Evolutionary conservation across 2,329 filamentous ascomycete species (phyloP), one percentile per base, ranked within the genome.

Genomic region (Pseudogymnoascus sp.): DNA sequence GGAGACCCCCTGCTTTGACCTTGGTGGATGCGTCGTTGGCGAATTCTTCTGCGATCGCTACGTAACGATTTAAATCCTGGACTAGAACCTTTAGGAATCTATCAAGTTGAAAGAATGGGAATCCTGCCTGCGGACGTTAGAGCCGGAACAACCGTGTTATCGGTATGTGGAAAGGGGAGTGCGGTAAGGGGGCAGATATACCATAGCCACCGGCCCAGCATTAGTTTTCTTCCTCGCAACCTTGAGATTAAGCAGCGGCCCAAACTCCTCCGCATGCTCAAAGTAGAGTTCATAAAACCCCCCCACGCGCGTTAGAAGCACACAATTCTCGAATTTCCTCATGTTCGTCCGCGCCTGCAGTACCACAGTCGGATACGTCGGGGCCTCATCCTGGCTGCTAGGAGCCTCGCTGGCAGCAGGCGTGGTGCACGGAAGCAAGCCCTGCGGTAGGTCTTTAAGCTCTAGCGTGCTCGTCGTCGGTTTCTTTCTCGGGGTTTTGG

Each of bases 221-320:
- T 77, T 89, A n/a, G 89, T 91, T 73, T 85, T 91, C 72, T 90
- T 94, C 61, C 82, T 82, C 2, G 88, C 86, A 60, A 96, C 85
- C 74, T 97, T 97, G 70, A 99, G 76, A 68, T 91, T 94, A 65
- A 99, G 79, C 47, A 96, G 78, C 1, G 91, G 89, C 1, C 89
- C 93, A 72, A 88, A 89, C 70, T 96, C 87, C 62, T 96, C 89
- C 9, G 95, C 94, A 72, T 99, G 92, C 68, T 96, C 89, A 73
- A 97, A 95, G 76, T 99, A 99, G 62, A 99, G 78, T 82, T 99
- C 94, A 74, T 97, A 99, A 75, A 99, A 99, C 63, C 92, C 88
- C 61, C 94, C 94, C 28, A 99, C 91, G 61, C 93, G 85, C 3
- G 94, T 99, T 63, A 99, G 77, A 6, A 99, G 74, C 38, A 99